A percentile compares a stretch with the other conserved stretches of the same genome.
Evolutionary conservation across 257 asterid species (phyloP).

Genomic region (Dorcoceras hygrometricum): DNA sequence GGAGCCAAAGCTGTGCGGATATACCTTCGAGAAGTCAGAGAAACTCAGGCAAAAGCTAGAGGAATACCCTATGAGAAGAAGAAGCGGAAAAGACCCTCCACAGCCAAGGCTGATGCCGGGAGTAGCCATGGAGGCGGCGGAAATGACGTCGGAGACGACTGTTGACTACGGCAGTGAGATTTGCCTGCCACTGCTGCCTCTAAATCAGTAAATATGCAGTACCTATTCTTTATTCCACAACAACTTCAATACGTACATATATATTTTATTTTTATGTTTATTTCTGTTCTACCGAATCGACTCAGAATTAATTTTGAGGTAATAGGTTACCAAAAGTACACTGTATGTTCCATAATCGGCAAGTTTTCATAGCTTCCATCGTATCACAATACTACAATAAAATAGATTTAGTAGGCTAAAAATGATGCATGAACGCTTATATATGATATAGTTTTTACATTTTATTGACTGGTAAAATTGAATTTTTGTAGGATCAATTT

Average conservation of each 20-base stretch:
- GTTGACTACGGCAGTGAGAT: conserved; percentile 27
- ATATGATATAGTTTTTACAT: no score
- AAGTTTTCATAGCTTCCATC: no score
- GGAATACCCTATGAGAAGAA: conserved; percentile 45
- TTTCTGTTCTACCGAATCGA: no score
- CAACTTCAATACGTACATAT: no score
- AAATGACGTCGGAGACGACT: conserved; percentile 2
- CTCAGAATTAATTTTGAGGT: no score
- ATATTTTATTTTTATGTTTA: no score
- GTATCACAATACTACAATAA: neutral
- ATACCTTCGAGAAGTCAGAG: conserved; percentile 43
- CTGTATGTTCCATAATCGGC: no score
- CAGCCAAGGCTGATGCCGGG: neutral
- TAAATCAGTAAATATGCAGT: conserved; percentile 6
- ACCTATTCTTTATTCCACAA: conserved; percentile 13
- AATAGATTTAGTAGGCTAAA: neutral
- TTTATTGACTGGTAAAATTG: no score
- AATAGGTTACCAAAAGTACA: no score
- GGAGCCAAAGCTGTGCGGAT: conserved; percentile 45
- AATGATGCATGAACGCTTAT: no score
- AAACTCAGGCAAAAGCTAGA: conserved; percentile 41
- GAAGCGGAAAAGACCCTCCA: conserved; percentile 37
- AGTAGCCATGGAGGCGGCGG: neutral
- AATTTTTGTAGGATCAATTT: no score
- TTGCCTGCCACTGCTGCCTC: no score